Evolutionary conservation across 345 rosid genomes (phyloP), one percentile per base, ranked within the genome.

Genomic region (Turritis glabra): DNA sequence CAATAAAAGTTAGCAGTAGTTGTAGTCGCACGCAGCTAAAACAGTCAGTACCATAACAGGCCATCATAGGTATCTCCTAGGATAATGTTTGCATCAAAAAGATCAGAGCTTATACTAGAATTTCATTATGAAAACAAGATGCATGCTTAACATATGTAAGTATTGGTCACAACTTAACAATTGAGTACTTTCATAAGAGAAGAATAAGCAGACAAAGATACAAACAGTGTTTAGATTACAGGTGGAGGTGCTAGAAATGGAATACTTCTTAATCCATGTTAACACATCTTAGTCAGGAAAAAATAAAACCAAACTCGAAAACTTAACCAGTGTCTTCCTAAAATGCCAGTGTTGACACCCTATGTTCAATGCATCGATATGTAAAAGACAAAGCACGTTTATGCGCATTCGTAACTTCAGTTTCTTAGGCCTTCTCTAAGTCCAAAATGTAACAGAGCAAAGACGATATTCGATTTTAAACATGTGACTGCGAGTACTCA

Each of bases 21-120:
- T 29, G 8, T 56, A 17, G 41, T 56, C 26, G 58, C 12, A 38
- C 12, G n/a, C 32, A 43, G 55, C 44, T 27, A 32, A 29, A 43
- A 30, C 32, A 62, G 33, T 38, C 62, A 50, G 13, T 8, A 51
- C 14, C 64, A 62, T 21, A 61, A 61, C 52, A 72, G 27, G 43
- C 25, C 60, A 53, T 21, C 35, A 54, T 13, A 53, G n/a, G 33
- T 63, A 52, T 21, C 15, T 63, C 18, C 4, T 11, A 18, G 3
- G 21, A 43, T 26, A 44, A 7, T 5, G 17, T 10, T 58, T 22
- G 27, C 47, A 53, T 8, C 18, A 60, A 23, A 56, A 23, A 56
- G 19, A 50, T 8, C 1, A 26, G 22, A 62, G 38, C 2, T 19
- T 51, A 27, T 10, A 40, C 48, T 11, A 23, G 3, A 41, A 30